Conservation (phyloP, 345 rosid genomes). For the Populus alba region DNA sequence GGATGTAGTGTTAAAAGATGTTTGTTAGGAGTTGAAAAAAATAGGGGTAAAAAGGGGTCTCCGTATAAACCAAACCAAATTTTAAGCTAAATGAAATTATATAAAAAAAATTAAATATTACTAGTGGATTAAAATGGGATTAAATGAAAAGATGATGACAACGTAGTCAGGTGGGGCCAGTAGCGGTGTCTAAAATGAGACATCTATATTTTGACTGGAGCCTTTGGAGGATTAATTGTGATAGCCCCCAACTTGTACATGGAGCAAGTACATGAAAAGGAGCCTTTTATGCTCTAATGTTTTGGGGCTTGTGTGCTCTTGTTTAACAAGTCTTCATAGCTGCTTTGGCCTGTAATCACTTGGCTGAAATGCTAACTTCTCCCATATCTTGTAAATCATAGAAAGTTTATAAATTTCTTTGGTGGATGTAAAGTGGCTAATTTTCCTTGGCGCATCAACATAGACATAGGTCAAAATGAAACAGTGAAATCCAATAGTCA, state of each 20-base stretch:
- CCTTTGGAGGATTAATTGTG: no score
- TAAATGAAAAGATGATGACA: no score
- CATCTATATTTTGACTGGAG: neutral
- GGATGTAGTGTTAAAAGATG: no score
- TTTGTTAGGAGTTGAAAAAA: no score
- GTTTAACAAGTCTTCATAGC: neutral
- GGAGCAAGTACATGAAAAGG: neutral
- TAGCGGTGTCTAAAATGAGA: neutral
- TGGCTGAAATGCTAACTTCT: neutral
- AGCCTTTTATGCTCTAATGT: no score
- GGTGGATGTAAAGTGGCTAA: neutral
- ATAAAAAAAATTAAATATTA: no score
- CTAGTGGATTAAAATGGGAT: no score
- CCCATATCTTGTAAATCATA: neutral
- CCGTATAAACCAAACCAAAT: no score
- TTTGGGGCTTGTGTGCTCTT: no score
- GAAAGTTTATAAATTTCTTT: no score
- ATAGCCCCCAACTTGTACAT: neutral
- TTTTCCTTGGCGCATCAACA: neutral
- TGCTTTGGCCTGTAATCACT: neutral
- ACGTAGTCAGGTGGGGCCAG: neutral
- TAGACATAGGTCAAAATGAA: neutral
- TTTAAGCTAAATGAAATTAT: no score
- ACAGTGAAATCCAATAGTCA: neutral
- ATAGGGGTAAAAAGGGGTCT: no score